phyloP scores from a whole-genome alignment of 208 protist species.

The Leishmania braziliensis region DNA sequence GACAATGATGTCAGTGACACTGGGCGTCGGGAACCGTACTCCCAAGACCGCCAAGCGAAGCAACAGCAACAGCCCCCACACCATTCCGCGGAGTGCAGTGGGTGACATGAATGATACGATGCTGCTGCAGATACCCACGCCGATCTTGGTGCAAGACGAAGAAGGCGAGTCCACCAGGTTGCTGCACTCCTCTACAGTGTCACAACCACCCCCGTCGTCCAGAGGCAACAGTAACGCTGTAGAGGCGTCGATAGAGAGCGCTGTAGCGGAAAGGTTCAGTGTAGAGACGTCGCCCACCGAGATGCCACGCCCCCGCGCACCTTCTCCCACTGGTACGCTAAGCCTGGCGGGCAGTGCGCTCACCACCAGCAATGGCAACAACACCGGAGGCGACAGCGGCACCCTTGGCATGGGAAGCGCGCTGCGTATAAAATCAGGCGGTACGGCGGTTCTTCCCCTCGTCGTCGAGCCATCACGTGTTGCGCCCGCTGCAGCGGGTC shows the following conservation, averaged over 20 bases:
- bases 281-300: background rate
- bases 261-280: background rate
- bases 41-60: background rate
- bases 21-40: conserved; percentile 12
- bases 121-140: background rate
- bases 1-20: conserved; percentile 25
- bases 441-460: background rate
- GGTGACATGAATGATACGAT: background rate
- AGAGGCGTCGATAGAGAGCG: conserved; percentile 17
- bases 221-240: conserved; percentile 17
- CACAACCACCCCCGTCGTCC: conserved; percentile 22
- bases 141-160: background rate
- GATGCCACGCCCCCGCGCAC: background rate
- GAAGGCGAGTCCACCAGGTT: background rate
- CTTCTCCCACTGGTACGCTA: background rate
- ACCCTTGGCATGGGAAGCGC: background rate
- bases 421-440: background rate
- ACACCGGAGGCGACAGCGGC: background rate
- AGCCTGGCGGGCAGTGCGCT: background rate
- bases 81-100: background rate
- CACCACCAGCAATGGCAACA: background rate
- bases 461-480: background rate
- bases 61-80: background rate
- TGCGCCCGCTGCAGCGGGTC: background rate
- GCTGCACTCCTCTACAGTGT: conserved; percentile 11